Evolutionary conservation across 257 asterid genomes (phyloP), one percentile per base, ranked within the genome.

Genomic region (Nicotiana sylvestris): DNA sequence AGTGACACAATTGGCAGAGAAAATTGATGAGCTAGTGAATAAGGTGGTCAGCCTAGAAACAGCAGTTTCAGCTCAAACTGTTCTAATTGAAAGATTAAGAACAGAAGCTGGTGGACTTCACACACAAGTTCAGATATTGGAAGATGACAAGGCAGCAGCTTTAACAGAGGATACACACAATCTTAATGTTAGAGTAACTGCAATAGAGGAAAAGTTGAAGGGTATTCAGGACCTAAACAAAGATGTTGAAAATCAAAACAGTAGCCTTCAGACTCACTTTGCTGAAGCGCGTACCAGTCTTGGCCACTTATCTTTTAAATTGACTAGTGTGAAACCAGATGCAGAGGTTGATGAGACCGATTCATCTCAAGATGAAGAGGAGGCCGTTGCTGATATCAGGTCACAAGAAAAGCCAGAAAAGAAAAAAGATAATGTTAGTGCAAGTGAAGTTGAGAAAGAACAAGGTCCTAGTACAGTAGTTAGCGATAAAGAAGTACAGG

Each of bases 11-110:
- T 56, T 96, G 80, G 97, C 95, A 2, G 97, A 90, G 88, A 96
- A 94, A 87, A 93, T 96, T 25, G 99, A 96, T 64, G 90, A 90
- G 85, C 87, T 96, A 18, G 98, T 93, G 29, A 90, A 76, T 82
- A 96, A 91, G 88, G 99, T 94, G 87, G 86, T 94, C 74, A 84
- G 81, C 83, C 83, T 94, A 58, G 98, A 96, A 86, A 89, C 91
- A 5, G 89, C 95, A 2, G 97, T 96, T 16, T 91, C 97, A 25
- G 85, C 98, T 15, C 98, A 96, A 85, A 90, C 95, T 37, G 90
- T 89, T 82, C 92, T 91, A 7, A 91, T 96, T 21, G 89, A 91
- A 83, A 89, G 93, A 55, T 80, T 96, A 76, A 89, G 90, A 82
- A 86, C 90, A 4, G 98, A 94, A 70, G 84, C 93, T 0, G 89